Conservation (phyloP, 805 yeast genomes). For the Candida insectalens region DNA sequence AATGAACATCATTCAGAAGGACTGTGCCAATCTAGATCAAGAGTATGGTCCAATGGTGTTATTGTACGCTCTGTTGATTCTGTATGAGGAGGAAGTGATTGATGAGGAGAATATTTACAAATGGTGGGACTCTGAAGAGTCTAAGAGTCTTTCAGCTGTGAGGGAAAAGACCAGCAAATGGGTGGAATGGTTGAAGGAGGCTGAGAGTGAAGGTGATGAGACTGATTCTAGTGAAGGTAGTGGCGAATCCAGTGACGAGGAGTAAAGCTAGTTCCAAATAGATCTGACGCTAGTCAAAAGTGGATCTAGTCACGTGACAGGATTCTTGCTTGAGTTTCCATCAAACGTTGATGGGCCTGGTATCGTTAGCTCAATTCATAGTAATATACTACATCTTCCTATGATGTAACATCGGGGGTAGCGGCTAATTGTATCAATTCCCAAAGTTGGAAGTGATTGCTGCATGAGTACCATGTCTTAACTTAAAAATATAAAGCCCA, state of each 20-base stretch:
- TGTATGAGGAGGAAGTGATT: slow-evolving; percentile 75
- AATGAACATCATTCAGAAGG: slow-evolving; percentile 38
- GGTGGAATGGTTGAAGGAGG: slow-evolving; percentile 81
- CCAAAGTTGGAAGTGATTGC: too few species aligned
- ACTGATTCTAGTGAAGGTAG: slow-evolving; percentile 9
- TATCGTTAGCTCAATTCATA: too few species aligned
- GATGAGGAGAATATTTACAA: slow-evolving; percentile 70
- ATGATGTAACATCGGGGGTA: too few species aligned
- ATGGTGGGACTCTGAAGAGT: slow-evolving; percentile 68
- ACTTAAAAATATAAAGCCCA: too few species aligned
- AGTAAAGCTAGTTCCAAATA: background rate
- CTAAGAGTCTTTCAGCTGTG: slow-evolving; percentile 31
- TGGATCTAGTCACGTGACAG: background rate
- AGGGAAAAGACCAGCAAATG: slow-evolving; percentile 57
- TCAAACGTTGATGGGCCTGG: too few species aligned
- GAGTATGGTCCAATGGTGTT: slow-evolving; percentile 40
- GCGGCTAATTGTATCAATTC: too few species aligned
- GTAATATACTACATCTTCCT: too few species aligned
- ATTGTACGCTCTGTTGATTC: slow-evolving; percentile 40
- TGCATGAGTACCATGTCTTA: too few species aligned
- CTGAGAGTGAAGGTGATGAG: slow-evolving; percentile 29
- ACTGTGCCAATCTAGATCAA: slow-evolving; percentile 33
- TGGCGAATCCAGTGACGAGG: slow-evolving; percentile 7
- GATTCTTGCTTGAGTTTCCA: too few species aligned
- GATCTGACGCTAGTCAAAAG: background rate